Conservation (phyloP, 768 basidiomycete species). For the Cystobasidium onofrii region DNA sequence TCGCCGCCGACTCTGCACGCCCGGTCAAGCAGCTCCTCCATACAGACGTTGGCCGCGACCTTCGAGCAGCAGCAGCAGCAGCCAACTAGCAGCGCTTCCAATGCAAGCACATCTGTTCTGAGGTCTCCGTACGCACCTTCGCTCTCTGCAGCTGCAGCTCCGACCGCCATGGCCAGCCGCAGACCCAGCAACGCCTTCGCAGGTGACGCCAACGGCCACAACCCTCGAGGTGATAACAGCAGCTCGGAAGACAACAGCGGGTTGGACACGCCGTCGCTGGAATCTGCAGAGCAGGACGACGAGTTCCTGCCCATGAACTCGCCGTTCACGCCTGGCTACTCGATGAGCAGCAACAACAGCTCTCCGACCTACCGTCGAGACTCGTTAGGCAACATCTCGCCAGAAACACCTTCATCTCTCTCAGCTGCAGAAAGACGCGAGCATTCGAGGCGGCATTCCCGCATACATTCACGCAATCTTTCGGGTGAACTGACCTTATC, state of each 20-base stretch:
- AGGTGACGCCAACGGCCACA: not conserved
- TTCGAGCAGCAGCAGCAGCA: slow-evolving; percentile 5
- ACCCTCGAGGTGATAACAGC: not conserved
- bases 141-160: too few species aligned
- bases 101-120: not conserved
- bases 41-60: not conserved
- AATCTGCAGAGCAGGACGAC: slow-evolving; percentile 28
- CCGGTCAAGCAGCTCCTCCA: slow-evolving; percentile 1
- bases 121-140: not conserved
- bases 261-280: not conserved
- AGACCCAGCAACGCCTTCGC: not conserved
- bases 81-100: not conserved
- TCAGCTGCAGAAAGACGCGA: not conserved
- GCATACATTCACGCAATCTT: slow-evolving; percentile 42
- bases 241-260: not conserved
- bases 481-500: not conserved
- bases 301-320: slow-evolving; percentile 27
- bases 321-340: slow-evolving; percentile 6
- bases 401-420: not conserved
- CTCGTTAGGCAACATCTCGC: not conserved
- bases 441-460: slow-evolving; percentile 38
- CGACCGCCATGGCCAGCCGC: not conserved
- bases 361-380: not conserved
- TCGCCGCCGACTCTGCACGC: not conserved
- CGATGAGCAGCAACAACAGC: not conserved